Conservation (phyloP, 1,139 yeast genomes). For the Lodderomyces theae region DNA sequence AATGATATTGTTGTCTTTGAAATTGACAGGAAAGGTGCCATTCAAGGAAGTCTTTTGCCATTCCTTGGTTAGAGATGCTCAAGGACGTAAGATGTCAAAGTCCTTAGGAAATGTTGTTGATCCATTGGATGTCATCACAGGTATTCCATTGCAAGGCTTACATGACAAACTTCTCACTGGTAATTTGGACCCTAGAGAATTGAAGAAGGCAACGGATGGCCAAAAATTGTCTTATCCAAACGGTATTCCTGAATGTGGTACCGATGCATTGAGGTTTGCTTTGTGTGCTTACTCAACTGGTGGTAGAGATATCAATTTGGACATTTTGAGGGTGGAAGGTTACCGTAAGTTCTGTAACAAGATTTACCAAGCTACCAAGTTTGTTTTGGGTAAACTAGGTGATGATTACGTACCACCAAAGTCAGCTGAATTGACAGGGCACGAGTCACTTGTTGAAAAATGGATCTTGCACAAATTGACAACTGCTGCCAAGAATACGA, state of each 20-base stretch:
- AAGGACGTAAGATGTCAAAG: conserved; percentile 98
- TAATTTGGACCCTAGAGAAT: conserved; percentile 86
- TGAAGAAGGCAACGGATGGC: conserved; percentile 83
- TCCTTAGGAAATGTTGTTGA: conserved; percentile 95
- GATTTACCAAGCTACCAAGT: conserved; percentile 98
- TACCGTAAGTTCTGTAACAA: conserved; percentile 99
- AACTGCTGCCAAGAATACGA: conserved; percentile 62
- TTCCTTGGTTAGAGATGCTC: conserved; percentile 97
- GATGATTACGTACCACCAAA: conserved; percentile 82
- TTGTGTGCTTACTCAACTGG: conserved; percentile 98
- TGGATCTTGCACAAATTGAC: conserved; percentile 93
- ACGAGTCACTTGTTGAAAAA: conserved; percentile 89
- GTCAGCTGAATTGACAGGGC: conserved; percentile 58
- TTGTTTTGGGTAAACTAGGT: conserved; percentile 91
- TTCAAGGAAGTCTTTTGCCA: conserved; percentile 97
- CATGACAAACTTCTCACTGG: conserved; percentile 78
- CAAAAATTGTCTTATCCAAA: conserved; percentile 89
- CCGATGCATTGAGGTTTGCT: conserved; percentile 97
- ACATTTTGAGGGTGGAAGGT: conserved; percentile 95
- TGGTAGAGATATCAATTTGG: conserved; percentile 96
- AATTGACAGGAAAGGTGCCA: conserved; percentile 88
- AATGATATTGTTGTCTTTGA: conserved; percentile 89
- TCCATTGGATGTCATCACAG: conserved; percentile 89
- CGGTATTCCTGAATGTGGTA: conserved; percentile 99
- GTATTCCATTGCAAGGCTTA: conserved; percentile 75